These are phyloP conservation scores for Ogataea zsoltii DNA, from an alignment of 805 yeast species.

Conservation along the genomic window DNA sequence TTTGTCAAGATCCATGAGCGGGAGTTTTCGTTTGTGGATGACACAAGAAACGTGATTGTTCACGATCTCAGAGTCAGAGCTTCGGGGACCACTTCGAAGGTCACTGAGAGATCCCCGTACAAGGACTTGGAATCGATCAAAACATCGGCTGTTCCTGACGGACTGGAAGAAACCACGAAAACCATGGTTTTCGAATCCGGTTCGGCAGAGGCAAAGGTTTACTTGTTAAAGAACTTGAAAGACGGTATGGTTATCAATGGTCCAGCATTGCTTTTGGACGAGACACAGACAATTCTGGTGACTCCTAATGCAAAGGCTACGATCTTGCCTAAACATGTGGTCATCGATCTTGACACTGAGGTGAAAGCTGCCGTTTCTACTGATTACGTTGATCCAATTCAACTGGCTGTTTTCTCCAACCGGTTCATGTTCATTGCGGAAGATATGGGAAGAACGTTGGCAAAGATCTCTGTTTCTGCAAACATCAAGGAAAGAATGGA, in stretches of 20 bases:
- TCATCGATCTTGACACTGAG: slow-evolving; percentile 26
- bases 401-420: slow-evolving; percentile 44
- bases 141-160: slow-evolving; percentile 80
- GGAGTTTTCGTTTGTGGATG: slow-evolving; percentile 66
- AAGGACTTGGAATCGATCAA: slow-evolving; percentile 45
- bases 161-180: slow-evolving; percentile 45
- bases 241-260: slow-evolving; percentile 55
- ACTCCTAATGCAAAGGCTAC: slow-evolving; percentile 34
- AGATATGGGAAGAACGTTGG: slow-evolving; percentile 46
- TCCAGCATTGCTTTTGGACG: slow-evolving; percentile 37
- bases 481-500: slow-evolving; percentile 49
- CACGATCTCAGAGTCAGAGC: slow-evolving; percentile 64
- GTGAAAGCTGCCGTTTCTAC: slow-evolving; percentile 38
- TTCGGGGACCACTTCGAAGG: slow-evolving; percentile 65
- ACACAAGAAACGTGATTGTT: slow-evolving; percentile 56
- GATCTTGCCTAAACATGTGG: slow-evolving; percentile 35
- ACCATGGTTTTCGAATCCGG: slow-evolving; percentile 34
- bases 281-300: slow-evolving; percentile 38
- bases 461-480: slow-evolving; percentile 43
- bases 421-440: slow-evolving; percentile 53
- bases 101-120: slow-evolving; percentile 14
- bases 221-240: slow-evolving; percentile 45
- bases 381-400: slow-evolving; percentile 44
- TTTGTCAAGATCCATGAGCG: slow-evolving; percentile 57
- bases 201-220: slow-evolving; percentile 39